Base-by-base conservation (phyloP, 2,329 filamentous ascomycete species). In the Didymella pinodella region DNA sequence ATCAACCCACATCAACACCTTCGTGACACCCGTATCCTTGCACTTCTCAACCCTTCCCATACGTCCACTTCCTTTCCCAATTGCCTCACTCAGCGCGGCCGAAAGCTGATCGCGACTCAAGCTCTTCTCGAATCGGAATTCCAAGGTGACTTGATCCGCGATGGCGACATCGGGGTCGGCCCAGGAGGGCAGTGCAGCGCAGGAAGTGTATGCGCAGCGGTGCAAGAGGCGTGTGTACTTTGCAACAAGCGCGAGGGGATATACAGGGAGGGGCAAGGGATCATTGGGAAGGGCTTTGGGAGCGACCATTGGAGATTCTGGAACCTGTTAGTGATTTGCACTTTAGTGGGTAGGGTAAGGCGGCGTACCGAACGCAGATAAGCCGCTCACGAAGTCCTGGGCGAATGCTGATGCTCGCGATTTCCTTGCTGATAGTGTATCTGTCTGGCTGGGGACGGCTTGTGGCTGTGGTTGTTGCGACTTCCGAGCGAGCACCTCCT, bases 1-100 rank as follows among this genome's bases (percentile, higher is more conserved):
- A 36, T 66, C 63, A 43, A 65, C 59, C 57, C 58, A 65, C 47
- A 67, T 45, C 8, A 49, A 29, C 34, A 67, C 58, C 26, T 44
- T 61, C 16, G 49, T 59, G 0, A 57, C 26, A 1, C 57, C 61
- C 7, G 57, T 64, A 34, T 22, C 12, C 0, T 7, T 4, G 28
- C 54, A 58, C 8, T 38, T 57, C 36, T 67, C 61, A 1, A 67
- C 51, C 28, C 46, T 58, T 1, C 65, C 65, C 63, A 66, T 67
- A 12, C 62, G 51, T 1, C 61, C 62, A 12, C 29, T 28, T 12
- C 48, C 41, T n/a, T 65, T 64, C 10, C 40, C 40, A n/a, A 66
- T 41, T 1, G 65, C 62, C 25, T 54, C 57, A 4, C 22, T 41
- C 43, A 66, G 40, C 6, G 65, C 63, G 11, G 48, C 25, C 1